These are phyloP conservation scores for Funneliformis caledonium DNA, from an alignment of 371 early-diverging fungal species.

Conservation along the genomic window DNA sequence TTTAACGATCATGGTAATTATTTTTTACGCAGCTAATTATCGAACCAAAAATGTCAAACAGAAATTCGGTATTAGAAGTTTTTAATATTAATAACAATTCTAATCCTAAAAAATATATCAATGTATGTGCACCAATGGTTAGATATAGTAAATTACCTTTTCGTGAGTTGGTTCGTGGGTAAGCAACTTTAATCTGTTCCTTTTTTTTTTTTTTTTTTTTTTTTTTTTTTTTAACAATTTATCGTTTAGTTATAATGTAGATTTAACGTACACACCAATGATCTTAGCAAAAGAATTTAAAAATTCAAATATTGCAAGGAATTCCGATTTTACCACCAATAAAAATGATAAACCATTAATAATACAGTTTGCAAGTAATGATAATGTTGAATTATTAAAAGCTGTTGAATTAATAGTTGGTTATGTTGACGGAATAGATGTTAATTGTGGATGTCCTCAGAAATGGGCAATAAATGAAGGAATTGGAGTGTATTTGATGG, in stretches of 20 bases:
- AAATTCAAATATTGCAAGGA: slow-evolving; percentile 78
- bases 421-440: slow-evolving; percentile 79
- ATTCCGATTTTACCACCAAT: slow-evolving; percentile 84
- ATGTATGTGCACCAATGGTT: slow-evolving; percentile 97
- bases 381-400: slow-evolving; percentile 78
- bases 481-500: slow-evolving; percentile 80
- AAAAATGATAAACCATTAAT: slow-evolving; percentile 80
- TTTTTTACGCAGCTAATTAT: no score
- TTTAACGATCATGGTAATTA: no score
- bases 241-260: slow-evolving; percentile 76
- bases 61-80: background rate
- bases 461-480: slow-evolving; percentile 84
- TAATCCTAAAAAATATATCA: slow-evolving; percentile 49
- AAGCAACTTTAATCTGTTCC: slow-evolving; percentile 40
- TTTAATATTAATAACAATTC: background rate
- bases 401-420: slow-evolving; percentile 86
- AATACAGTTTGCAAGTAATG: slow-evolving; percentile 92
- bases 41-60: background rate
- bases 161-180: slow-evolving; percentile 85
- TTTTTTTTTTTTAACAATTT: slow-evolving; percentile 22
- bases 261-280: slow-evolving; percentile 98
- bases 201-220: background rate
- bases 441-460: slow-evolving; percentile 92
- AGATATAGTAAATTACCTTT: slow-evolving; percentile 95
- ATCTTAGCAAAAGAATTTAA: slow-evolving; percentile 94